Percentiles rank a stretch among this genome's conserved stretches.
phyloP scores from a whole-genome alignment of 208 protist species.

The Trichomonas vaginalis region DNA sequence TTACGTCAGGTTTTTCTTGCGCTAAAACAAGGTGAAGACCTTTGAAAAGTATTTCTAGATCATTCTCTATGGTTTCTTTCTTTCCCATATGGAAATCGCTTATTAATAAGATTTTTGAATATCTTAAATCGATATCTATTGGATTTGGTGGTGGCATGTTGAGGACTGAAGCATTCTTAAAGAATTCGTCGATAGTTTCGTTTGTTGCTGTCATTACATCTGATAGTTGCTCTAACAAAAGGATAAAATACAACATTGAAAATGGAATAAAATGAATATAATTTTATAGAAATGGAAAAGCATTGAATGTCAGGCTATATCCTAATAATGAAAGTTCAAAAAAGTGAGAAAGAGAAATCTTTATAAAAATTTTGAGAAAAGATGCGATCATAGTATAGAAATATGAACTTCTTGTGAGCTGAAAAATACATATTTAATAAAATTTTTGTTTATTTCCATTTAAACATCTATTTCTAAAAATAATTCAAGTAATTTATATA shows the following conservation, averaged over 20 bases:
- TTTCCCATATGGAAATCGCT: neutral
- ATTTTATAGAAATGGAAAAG: too few species aligned
- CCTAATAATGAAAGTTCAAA: too few species aligned
- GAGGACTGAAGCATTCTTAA: neutral
- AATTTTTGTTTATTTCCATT: too few species aligned
- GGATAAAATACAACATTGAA: neutral
- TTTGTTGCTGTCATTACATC: neutral
- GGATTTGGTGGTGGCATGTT: neutral
- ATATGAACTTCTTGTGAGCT: too few species aligned
- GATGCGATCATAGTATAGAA: too few species aligned
- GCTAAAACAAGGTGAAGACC: neutral
- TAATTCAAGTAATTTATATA: too few species aligned
- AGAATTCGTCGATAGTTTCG: neutral
- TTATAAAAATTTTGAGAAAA: too few species aligned
- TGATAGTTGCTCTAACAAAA: neutral
- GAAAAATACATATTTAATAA: too few species aligned
- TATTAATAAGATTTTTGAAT: neutral
- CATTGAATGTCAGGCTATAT: too few species aligned
- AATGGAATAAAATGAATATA: too few species aligned
- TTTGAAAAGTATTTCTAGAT: neutral
- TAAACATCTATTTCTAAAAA: too few species aligned
- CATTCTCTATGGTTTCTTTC: neutral
- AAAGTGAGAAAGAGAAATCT: too few species aligned
- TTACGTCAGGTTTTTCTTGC: neutral
- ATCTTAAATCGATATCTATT: neutral